Evolutionary conservation across 306 rosid genomes (phyloP).

Genomic region (Dalbergia cultrata): DNA sequence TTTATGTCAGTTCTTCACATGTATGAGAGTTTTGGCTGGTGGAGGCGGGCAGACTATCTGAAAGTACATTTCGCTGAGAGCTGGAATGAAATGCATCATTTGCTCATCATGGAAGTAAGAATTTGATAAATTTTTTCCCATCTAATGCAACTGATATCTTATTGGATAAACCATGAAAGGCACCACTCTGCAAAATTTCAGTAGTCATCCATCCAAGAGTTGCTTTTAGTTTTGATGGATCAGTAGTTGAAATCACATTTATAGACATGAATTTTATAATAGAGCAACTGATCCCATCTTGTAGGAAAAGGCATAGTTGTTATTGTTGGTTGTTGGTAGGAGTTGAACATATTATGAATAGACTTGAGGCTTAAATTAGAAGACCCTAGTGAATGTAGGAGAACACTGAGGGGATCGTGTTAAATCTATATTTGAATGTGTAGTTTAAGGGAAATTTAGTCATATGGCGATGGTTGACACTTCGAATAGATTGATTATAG

Average conservation of each 20-base stretch:
- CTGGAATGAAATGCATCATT: conserved; percentile 99
- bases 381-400: conserved; percentile 5
- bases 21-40: conserved; percentile 99
- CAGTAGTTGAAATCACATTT: conserved; percentile 20
- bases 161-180: conserved; percentile 30
- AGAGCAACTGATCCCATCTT: neutral
- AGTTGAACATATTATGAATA: conserved; percentile 9
- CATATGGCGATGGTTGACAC: neutral
- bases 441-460: conserved; percentile 17
- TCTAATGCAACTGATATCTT: conserved; percentile 19
- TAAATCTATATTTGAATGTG: neutral
- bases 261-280: neutral
- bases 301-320: neutral
- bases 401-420: neutral
- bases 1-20: conserved; percentile 94
- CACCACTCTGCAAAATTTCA: conserved; percentile 20
- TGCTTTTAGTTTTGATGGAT: conserved; percentile 35
- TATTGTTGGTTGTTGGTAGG: neutral
- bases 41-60: conserved; percentile 96
- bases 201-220: conserved; percentile 29
- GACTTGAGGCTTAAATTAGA: conserved; percentile 15
- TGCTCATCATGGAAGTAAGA: conserved; percentile 97
- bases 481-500: conserved; percentile 21
- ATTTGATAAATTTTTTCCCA: neutral
- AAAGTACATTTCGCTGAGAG: conserved; percentile 99